These are phyloP conservation scores for Peronospora destructor DNA, from an alignment of 352 stramenopile species.

Conservation along the genomic window DNA sequence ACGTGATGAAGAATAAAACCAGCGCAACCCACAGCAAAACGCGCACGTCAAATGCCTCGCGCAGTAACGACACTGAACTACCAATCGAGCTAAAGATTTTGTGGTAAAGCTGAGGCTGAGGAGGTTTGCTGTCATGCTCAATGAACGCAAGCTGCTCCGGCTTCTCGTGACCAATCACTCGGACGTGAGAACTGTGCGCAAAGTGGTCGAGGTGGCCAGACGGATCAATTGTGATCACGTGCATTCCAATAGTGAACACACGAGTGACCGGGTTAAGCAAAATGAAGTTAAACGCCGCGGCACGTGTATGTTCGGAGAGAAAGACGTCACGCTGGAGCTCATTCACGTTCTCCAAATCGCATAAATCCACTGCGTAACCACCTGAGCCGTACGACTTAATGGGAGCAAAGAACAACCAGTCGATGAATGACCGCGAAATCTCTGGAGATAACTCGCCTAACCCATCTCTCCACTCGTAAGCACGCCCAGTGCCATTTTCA, in stretches of 20 bases:
- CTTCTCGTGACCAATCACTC: constrained; percentile 69
- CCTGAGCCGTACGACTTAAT: constrained; percentile 53
- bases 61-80: constrained; percentile 13
- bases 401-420: constrained; percentile 37
- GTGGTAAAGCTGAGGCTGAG: constrained; percentile 5
- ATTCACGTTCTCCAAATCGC: constrained; percentile 40
- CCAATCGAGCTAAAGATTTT: constrained; percentile 20
- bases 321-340: constrained; percentile 66
- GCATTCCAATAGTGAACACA: constrained; percentile 83
- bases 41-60: constrained; percentile 43
- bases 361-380: constrained; percentile 73
- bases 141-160: constrained; percentile 33
- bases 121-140: constrained; percentile 2
- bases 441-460: constrained; percentile 51
- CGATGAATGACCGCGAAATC: constrained; percentile 49
- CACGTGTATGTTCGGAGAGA: constrained; percentile 73
- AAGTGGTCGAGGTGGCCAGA: constrained; percentile 81
- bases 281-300: constrained; percentile 80
- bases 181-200: constrained; percentile 73
- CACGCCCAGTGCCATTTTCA: constrained; percentile 26
- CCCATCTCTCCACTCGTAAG: constrained; percentile 63
- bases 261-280: constrained; percentile 84
- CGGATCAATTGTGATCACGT: constrained; percentile 74
- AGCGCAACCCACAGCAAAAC: constrained; percentile 63
- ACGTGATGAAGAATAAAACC: constrained; percentile 69